Percentiles rank a stretch among this genome's conserved stretches.
These are phyloP conservation scores for Fusarium sublunatum DNA, from an alignment of 2,329 filamentous ascomycete genomes.

Conservation along the genomic window DNA sequence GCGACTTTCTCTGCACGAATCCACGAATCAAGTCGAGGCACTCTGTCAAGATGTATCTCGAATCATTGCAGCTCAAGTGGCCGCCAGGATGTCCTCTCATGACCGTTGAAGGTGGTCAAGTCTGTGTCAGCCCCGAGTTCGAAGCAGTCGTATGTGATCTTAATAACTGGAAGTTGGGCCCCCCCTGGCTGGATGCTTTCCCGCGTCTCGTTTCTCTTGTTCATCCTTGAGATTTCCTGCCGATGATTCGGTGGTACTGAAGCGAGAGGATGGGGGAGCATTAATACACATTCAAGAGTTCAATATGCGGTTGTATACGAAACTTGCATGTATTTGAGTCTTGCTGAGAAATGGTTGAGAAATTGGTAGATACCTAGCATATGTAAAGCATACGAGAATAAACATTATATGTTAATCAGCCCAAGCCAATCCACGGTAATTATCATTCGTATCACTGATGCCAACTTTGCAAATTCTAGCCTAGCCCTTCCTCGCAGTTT, in stretches of 20 bases:
- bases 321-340: too few species aligned
- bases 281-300: too few species aligned
- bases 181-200: conserved; percentile 42
- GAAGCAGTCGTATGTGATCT: conserved; percentile 40
- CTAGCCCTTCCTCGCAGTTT: too few species aligned
- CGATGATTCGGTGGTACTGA: neutral
- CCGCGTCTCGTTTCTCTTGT: conserved; percentile 36
- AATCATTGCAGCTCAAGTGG: conserved; percentile 38
- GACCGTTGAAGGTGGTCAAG: conserved; percentile 13
- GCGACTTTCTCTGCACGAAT: conserved; percentile 40
- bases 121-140: conserved; percentile 41
- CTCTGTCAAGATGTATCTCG: conserved; percentile 41
- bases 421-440: too few species aligned
- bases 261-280: too few species aligned
- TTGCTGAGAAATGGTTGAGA: too few species aligned
- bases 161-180: conserved; percentile 38
- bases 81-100: conserved; percentile 35
- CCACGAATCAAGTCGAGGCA: conserved; percentile 35
- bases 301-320: too few species aligned
- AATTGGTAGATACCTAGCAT: too few species aligned
- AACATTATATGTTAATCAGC: too few species aligned
- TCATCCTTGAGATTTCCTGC: conserved; percentile 10
- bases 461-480: too few species aligned
- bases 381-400: too few species aligned
- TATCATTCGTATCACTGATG: too few species aligned